Evolutionary conservation across 1,284 basidiomycete genomes (phyloP).

Genomic region (Albatrellus sp.): DNA sequence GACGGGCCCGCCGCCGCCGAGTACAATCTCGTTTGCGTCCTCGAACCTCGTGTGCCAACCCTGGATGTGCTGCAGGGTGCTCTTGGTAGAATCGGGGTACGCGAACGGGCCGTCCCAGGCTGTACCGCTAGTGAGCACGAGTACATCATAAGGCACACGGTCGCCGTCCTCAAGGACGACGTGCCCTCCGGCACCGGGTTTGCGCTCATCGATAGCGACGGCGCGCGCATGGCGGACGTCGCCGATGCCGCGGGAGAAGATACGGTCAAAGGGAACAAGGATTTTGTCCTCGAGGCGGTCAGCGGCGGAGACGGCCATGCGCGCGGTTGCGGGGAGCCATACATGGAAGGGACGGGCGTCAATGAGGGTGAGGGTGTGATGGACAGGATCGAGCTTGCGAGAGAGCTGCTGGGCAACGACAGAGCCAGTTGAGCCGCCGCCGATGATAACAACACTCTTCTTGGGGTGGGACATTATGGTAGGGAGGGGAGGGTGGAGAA

Average conservation of each 20-base stretch:
- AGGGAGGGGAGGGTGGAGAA: no score
- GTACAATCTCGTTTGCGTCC: constrained; percentile 34
- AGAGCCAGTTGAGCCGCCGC: constrained; percentile 21
- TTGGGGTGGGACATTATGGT: constrained; percentile 5
- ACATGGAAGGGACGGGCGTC: constrained; percentile 20
- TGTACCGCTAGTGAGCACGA: constrained; percentile 44
- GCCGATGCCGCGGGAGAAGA: constrained; percentile 35
- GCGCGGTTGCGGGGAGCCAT: constrained; percentile 19
- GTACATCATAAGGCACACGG: constrained; percentile 31
- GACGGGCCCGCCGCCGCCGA: constrained; percentile 51
- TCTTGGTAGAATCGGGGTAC: constrained; percentile 24
- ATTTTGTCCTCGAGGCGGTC: constrained; percentile 20
- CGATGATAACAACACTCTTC: constrained; percentile 24
- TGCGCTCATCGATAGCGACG: constrained; percentile 24
- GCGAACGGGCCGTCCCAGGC: constrained; percentile 35
- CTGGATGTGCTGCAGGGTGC: neutral
- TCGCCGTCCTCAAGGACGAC: constrained; percentile 37
- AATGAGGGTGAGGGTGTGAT: constrained; percentile 22
- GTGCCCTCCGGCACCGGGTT: constrained; percentile 22
- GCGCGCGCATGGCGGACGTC: constrained; percentile 28
- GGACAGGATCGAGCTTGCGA: constrained; percentile 17
- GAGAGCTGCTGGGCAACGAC: constrained; percentile 17
- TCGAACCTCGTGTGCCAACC: constrained; percentile 21
- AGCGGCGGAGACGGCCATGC: constrained; percentile 19
- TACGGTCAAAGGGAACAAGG: constrained; percentile 27